Conservation (phyloP, 2,329 filamentous ascomycete species). For the Hymenoscyphus salicellus region DNA sequence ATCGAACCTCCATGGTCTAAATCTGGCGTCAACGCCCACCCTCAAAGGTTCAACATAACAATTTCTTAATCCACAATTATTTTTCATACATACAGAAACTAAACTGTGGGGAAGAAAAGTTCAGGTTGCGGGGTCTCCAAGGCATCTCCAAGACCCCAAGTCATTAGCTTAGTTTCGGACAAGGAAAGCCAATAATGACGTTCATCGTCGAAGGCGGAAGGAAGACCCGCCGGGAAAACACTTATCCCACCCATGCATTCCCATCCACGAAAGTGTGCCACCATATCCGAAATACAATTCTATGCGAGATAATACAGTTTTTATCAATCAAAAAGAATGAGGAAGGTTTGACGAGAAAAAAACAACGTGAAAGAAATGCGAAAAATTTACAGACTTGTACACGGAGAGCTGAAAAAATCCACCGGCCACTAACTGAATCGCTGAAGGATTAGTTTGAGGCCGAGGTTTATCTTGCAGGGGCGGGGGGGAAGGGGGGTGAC, state of each 20-base stretch:
- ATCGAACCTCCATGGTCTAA: too few species aligned
- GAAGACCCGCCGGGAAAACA: neutral
- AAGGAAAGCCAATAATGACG: neutral
- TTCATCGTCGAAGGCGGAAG: neutral
- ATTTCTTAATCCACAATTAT: neutral
- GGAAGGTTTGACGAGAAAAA: neutral
- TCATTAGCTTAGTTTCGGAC: neutral
- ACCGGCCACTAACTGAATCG: neutral
- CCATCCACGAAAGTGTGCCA: neutral
- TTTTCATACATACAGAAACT: neutral
- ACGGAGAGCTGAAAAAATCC: neutral
- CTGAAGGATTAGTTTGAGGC: neutral
- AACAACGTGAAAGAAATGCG: neutral
- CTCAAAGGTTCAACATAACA: too few species aligned
- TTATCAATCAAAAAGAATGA: neutral
- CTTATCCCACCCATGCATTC: neutral
- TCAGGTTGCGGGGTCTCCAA: neutral
- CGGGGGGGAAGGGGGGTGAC: too few species aligned
- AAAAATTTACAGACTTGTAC: neutral
- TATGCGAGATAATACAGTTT: neutral
- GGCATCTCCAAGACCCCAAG: neutral
- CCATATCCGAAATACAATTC: neutral
- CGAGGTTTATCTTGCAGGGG: neutral
- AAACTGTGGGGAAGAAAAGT: neutral
- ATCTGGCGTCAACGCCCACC: too few species aligned